Conservation (phyloP, 2,329 filamentous ascomycete species). For the Aurifilum marmelostoma region DNA sequence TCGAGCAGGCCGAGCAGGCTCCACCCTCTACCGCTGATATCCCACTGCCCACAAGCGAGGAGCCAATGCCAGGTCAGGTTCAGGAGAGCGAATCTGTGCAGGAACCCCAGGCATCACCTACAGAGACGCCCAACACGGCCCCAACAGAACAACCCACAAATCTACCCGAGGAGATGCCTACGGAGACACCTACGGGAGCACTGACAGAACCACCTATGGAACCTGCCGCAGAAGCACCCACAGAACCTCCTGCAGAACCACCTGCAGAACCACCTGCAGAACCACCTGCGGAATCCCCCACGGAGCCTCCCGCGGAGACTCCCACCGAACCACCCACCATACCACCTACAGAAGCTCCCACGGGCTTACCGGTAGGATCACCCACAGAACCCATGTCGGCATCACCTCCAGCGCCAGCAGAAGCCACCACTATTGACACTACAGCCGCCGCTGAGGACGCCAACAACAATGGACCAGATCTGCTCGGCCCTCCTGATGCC, state of each 20-base stretch:
- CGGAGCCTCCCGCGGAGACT: background rate
- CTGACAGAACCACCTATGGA: background rate
- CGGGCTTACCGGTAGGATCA: background rate
- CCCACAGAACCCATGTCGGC: background rate
- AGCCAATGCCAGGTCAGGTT: conserved; percentile 23
- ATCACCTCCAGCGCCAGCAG: conserved; percentile 4
- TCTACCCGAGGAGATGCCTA: background rate
- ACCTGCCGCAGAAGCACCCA: background rate
- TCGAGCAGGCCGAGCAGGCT: background rate
- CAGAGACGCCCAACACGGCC: background rate
- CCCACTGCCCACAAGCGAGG: conserved; percentile 23
- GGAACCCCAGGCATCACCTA: too few species aligned
- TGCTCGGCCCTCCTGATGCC: conserved; percentile 25
- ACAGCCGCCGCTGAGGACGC: conserved; percentile 18
- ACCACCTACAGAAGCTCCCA: too few species aligned
- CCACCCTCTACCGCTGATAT: conserved; percentile 13
- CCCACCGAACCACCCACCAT: too few species aligned
- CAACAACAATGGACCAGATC: conserved; percentile 23
- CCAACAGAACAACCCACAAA: background rate
- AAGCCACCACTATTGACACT: conserved; percentile 4
- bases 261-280: too few species aligned
- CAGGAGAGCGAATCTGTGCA: background rate
- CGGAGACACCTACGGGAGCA: background rate
- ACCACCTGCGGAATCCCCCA: too few species aligned
- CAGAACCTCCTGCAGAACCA: background rate